Base-by-base conservation (phyloP, 1,139 yeast genomes). In the Scheffersomyces cryptocercus region DNA sequence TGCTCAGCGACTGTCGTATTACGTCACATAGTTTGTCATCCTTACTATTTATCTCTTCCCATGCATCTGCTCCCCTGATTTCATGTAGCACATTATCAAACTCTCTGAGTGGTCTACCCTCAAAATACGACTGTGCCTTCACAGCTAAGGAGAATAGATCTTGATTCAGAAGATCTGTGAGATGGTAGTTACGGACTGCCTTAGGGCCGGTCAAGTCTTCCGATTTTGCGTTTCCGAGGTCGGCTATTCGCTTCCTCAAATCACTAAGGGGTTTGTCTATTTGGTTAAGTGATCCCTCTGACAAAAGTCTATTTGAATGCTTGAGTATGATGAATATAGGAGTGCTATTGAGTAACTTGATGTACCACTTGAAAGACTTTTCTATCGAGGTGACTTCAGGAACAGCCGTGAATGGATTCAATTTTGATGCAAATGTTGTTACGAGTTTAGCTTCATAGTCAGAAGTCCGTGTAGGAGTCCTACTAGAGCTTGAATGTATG, bases 281-380 rank as follows among this genome's bases (percentile, higher is more conserved):
- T 41, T 65, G 67, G 13, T 50, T 47, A 14, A 70, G 41, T 11
- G 68, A 57, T 0, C 59, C 35, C 5, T 61, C 62, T 2, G 70
- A 59, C 43, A 69, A 63, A 11, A 73, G 58, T 13, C 61, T 46
- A 33, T 65, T 59, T 28, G 52, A 53, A 44, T 67, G 70, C 40
- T 57, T 58, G 5, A 73, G 50, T 5, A 73, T 49, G 12, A 73
- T 46, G 3, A 65, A 49, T 5, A 73, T 53, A 1, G 78, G 78
- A 0, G 75, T 58, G n/a, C 50, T 37, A 4, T 47, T 37, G 5
- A 73, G 48, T 20, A 65, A 53, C 29, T 61, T 53, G 10, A 50
- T 47, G 49, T 57, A 70, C 74, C 73, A 72, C 31, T 49, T 48
- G 49, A 58, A 62, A 9, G 68, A 56, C 11, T 62, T 58, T 20